Percentiles rank a stretch among this genome's conserved stretches.
phyloP scores from a whole-genome alignment of 2,329 filamentous ascomycete genomes.

The Hypomyces rosellus region DNA sequence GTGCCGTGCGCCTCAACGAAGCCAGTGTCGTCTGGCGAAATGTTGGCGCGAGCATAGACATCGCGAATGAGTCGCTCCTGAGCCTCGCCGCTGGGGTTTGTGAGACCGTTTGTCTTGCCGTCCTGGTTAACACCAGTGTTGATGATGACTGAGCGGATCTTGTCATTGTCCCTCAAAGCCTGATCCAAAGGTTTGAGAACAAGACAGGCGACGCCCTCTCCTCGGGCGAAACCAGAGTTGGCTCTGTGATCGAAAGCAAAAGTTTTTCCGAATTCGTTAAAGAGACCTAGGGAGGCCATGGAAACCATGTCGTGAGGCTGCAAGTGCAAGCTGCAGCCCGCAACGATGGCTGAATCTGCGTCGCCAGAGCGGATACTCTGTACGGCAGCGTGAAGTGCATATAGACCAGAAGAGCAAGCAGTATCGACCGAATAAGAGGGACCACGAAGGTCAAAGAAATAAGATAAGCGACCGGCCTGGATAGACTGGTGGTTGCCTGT shows the following conservation, averaged over 20 bases:
- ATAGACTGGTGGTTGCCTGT: slow-evolving; percentile 46
- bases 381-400: slow-evolving; percentile 44
- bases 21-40: slow-evolving; percentile 24
- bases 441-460: slow-evolving; percentile 49
- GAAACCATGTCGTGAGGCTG: slow-evolving; percentile 32
- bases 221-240: slow-evolving; percentile 49
- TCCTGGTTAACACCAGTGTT: slow-evolving; percentile 49
- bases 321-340: slow-evolving; percentile 42
- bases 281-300: slow-evolving; percentile 26
- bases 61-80: slow-evolving; percentile 37
- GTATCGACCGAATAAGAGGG: slow-evolving; percentile 48
- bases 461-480: slow-evolving; percentile 48
- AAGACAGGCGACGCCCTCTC: slow-evolving; percentile 51
- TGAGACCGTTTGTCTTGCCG: slow-evolving; percentile 43
- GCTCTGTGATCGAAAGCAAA: slow-evolving; percentile 32
- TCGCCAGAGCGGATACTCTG: slow-evolving; percentile 44
- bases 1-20: slow-evolving; percentile 50
- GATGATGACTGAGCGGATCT: slow-evolving; percentile 45
- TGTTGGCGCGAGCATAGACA: slow-evolving; percentile 26
- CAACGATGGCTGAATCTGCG: slow-evolving; percentile 39
- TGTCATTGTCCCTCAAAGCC: slow-evolving; percentile 49
- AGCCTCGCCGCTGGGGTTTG: slow-evolving; percentile 45
- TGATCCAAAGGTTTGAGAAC: slow-evolving; percentile 51
- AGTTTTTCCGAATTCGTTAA: slow-evolving; percentile 46
- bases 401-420: slow-evolving; percentile 45